Conservation (phyloP, 306 rosid genomes). For the Dryas alaskensis region DNA sequence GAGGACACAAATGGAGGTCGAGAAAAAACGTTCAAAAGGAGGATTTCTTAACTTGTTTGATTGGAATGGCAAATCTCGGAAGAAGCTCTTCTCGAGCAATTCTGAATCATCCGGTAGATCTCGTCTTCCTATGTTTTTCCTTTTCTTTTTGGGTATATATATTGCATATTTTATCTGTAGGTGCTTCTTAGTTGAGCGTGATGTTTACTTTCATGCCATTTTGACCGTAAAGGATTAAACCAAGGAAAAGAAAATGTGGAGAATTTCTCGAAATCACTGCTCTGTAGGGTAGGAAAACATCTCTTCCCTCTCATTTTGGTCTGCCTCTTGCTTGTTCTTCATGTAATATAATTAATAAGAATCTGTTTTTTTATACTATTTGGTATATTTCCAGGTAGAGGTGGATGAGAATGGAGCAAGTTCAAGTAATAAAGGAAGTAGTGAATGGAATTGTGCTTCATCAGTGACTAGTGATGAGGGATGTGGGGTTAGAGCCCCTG, state of each 20-base stretch:
- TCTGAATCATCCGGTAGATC: constrained; percentile 53
- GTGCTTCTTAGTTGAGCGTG: constrained; percentile 16
- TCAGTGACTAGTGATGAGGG: constrained; percentile 64
- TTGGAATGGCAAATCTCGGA: constrained; percentile 92
- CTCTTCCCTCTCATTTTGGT: constrained; percentile 4
- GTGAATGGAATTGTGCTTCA: constrained; percentile 51
- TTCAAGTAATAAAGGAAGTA: constrained; percentile 47
- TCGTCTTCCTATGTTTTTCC: not conserved
- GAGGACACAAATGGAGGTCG: constrained; percentile 53
- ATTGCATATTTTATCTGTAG: not conserved
- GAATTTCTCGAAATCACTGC: constrained; percentile 41
- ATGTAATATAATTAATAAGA: not conserved
- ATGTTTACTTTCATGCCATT: constrained; percentile 23
- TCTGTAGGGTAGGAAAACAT: constrained; percentile 43
- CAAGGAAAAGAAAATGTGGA: constrained; percentile 64
- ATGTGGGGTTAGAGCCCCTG: constrained; percentile 64
- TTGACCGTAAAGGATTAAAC: constrained; percentile 42
- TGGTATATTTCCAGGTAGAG: constrained; percentile 47
- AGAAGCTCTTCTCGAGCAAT: constrained; percentile 50
- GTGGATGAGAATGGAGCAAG: constrained; percentile 54
- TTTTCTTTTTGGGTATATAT: not conserved
- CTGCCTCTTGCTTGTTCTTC: not conserved
- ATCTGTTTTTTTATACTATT: not conserved
- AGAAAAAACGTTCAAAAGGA: constrained; percentile 81
- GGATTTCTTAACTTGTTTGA: constrained; percentile 85